Evolutionary conservation across 2,329 filamentous ascomycete species (phyloP), one percentile per base, ranked within the genome.

Genomic region (Fusarium armeniacum): DNA sequence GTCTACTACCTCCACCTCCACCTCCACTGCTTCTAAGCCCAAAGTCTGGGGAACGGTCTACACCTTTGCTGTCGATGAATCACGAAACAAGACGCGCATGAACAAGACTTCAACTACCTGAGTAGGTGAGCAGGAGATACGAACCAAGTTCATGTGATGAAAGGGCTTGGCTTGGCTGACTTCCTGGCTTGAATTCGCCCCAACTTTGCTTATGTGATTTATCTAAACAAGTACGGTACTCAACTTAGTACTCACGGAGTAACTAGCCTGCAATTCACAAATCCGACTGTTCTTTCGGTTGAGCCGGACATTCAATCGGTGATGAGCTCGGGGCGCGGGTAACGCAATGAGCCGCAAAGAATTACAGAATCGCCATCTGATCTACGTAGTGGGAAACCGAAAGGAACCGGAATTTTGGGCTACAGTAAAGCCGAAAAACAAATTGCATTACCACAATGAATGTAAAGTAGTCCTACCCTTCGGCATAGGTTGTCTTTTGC

Each of bases 141-240:
- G 18, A 67, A 50, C 35, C 40, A 41, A 47, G 49, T 24, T 20
- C 32, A 60, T 24, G 24, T 45, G 45, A 35, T 24, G 38, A 43
- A 36, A 41, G 41, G 50, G 44, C 26, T 43, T 33, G 55, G 60
- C 33, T 71, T 55, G 58, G 58, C 49, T 64, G 59, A 40, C 46
- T 62, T 33, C 45, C 67, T 58, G 62, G 65, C 58, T 71, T 59
- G 54, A 52, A 53, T 57, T 58, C 43, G 58, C 58, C 56, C 62
- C 46, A 53, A 61, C 22, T 44, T 45, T 65, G 71, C 67, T 74
- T 70, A 72, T 74, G 58, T 61, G 70, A 73, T 70, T 33, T 52
- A 58, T 62, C 58, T 41, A 38, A 51, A 32, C 22, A 51, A 26
- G 33, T 16, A 26, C 12, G n/a, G 33, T 16, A 26, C 16, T 16